Percentiles rank a stretch among this genome's conserved stretches.
These are phyloP conservation scores for Wallacemonas sp. DNA, from an alignment of 208 protist genomes.

Conservation along the genomic window DNA sequence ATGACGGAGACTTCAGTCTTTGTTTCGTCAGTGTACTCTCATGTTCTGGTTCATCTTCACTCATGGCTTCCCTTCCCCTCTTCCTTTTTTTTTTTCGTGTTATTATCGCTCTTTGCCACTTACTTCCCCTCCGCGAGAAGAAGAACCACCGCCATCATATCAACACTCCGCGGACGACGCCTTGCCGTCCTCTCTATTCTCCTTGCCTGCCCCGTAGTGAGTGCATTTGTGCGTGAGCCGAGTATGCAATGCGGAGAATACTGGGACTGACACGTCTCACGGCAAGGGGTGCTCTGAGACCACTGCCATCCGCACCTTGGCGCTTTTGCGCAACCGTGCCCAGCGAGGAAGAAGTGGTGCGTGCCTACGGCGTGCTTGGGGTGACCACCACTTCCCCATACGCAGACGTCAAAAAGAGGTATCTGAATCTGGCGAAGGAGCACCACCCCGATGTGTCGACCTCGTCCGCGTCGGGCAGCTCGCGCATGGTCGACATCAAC, in stretches of 20 bases:
- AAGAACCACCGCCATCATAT: too few species aligned
- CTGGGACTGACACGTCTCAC: not conserved
- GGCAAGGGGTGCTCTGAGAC: not conserved
- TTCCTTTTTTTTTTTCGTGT: not conserved
- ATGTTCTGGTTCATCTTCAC: not conserved
- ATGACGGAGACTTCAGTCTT: not conserved
- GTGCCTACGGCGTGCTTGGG: slow-evolving; percentile 76
- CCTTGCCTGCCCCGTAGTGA: too few species aligned
- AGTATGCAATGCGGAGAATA: not conserved
- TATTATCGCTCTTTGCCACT: not conserved
- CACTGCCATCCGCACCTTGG: slow-evolving; percentile 2
- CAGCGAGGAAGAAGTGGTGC: slow-evolving; percentile 71
- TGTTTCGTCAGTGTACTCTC: not conserved
- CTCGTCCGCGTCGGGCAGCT: not conserved
- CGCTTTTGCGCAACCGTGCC: slow-evolving; percentile 32
- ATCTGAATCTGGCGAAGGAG: slow-evolving; percentile 81
- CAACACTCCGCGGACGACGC: too few species aligned
- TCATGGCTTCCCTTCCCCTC: not conserved
- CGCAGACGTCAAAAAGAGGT: slow-evolving; percentile 78
- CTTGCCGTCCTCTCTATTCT: not conserved
- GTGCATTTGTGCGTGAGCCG: not conserved
- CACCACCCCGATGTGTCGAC: slow-evolving; percentile 85
- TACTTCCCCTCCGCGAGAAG: not conserved
- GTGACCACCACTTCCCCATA: slow-evolving; percentile 37
- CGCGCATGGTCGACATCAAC: slow-evolving; percentile 85